Evolutionary conservation across 768 basidiomycete species (phyloP).

Genomic region (Lentinula aciculospora): DNA sequence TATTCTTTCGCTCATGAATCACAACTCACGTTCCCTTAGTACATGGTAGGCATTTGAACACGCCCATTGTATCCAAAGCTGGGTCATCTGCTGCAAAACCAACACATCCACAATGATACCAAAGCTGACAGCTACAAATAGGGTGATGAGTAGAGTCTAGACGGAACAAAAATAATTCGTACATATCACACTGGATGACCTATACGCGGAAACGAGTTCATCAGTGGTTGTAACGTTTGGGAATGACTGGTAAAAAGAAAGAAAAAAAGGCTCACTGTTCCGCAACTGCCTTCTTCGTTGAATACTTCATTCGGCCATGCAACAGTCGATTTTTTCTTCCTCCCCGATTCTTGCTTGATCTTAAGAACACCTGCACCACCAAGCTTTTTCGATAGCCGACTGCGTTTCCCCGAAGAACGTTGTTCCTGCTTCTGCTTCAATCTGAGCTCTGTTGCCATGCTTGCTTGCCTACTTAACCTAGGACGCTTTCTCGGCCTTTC

Average conservation of each 20-base stretch:
- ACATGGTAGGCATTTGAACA: constrained; percentile 2
- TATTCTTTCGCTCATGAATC: not conserved
- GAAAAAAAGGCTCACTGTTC: not conserved
- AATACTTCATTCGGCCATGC: not conserved
- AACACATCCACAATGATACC: constrained; percentile 8
- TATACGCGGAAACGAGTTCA: not conserved
- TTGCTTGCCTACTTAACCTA: not conserved
- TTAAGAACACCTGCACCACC: not conserved
- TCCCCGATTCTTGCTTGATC: not conserved
- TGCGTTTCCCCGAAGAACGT: not conserved
- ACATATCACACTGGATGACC: constrained; percentile 3
- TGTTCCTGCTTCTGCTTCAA: not conserved
- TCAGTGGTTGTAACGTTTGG: not conserved
- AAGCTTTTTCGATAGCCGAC: not conserved
- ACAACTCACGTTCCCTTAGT: not conserved
- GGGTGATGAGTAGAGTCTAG: not conserved
- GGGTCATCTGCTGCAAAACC: constrained; percentile 1
- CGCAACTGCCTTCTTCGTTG: not conserved
- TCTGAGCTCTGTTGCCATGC: not conserved
- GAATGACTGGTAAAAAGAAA: not conserved
- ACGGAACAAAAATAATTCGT: not conserved
- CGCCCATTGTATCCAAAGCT: not conserved
- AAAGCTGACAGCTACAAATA: not conserved
- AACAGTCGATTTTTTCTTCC: not conserved
- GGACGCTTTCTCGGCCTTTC: not conserved